These are phyloP conservation scores for Fagopyrum tataricum DNA, from an alignment of 148 eudicot species.

Conservation along the genomic window DNA sequence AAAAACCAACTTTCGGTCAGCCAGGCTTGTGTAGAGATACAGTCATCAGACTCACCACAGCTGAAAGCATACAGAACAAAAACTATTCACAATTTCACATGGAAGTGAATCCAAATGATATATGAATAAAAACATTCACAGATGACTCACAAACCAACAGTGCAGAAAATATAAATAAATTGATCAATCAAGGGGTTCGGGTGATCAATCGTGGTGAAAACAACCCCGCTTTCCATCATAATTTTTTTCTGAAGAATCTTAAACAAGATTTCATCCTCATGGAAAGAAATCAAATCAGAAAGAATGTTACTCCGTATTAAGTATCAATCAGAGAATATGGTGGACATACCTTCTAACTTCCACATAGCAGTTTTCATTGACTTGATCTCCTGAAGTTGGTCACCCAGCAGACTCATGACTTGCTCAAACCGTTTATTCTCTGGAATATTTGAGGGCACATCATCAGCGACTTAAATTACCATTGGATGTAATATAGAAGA, in stretches of 20 bases:
- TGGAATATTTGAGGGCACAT: neutral
- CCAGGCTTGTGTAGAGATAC: neutral
- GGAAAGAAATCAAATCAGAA: neutral
- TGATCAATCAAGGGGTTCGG: neutral
- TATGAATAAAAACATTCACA: neutral
- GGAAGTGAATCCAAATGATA: neutral
- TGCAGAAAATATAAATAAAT: neutral
- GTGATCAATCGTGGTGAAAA: neutral
- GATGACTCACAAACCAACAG: neutral
- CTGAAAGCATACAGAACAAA: neutral
- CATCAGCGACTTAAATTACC: neutral
- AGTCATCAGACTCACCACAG: neutral
- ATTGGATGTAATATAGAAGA: neutral
- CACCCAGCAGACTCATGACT: constrained; percentile 10
- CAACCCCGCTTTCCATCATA: neutral
- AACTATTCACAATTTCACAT: neutral
- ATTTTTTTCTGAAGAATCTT: neutral
- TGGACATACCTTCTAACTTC: constrained; percentile 9
- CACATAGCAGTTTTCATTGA: constrained; percentile 6
- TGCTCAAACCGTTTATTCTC: neutral
- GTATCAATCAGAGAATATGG: neutral
- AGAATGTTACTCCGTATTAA: neutral
- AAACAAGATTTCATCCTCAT: neutral
- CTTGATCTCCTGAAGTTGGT: constrained; percentile 13
- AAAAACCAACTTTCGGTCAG: neutral